Conservation (phyloP, 768 basidiomycete species). For the Phaffia tasmanica region DNA sequence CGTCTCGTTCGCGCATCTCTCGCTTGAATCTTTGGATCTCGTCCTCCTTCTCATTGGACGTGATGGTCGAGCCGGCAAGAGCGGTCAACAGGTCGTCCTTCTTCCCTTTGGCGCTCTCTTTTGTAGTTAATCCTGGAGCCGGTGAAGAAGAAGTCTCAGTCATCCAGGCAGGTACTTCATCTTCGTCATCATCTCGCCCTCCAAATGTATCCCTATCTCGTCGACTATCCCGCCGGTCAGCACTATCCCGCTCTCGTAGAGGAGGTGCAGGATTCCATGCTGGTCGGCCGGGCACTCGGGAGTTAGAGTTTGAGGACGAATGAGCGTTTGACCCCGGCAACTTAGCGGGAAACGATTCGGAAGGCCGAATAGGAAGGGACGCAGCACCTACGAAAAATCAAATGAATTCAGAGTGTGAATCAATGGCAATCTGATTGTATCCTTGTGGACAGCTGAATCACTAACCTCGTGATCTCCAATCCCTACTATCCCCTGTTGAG, state of each 20-base stretch:
- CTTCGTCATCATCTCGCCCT: constrained; percentile 11
- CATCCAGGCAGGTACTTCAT: constrained; percentile 17
- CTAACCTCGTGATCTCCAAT: constrained; percentile 13
- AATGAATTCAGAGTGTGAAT: neutral
- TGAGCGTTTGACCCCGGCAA: neutral
- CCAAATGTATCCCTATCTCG: constrained; percentile 1
- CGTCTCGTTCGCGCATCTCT: constrained; percentile 24
- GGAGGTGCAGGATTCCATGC: constrained; percentile 23
- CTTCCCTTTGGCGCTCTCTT: neutral
- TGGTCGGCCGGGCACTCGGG: constrained; percentile 18
- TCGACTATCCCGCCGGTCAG: constrained; percentile 4
- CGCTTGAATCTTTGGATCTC: constrained; percentile 24
- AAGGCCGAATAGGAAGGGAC: constrained; percentile 8
- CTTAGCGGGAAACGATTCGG: neutral
- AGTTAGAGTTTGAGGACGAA: constrained; percentile 1
- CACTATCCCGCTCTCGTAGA: constrained; percentile 4
- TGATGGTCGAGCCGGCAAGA: constrained; percentile 1
- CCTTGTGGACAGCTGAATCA: neutral
- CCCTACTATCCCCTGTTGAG: constrained; percentile 5
- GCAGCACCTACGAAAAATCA: neutral
- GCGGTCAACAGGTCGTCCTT: neutral
- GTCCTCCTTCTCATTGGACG: constrained; percentile 19
- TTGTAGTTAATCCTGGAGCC: neutral
- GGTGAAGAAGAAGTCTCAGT: neutral
- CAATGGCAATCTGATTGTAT: neutral